These are phyloP conservation scores for Trichoderma orchidacearum DNA, from an alignment of 495 filamentous ascomycete genomes.

Conservation along the genomic window DNA sequence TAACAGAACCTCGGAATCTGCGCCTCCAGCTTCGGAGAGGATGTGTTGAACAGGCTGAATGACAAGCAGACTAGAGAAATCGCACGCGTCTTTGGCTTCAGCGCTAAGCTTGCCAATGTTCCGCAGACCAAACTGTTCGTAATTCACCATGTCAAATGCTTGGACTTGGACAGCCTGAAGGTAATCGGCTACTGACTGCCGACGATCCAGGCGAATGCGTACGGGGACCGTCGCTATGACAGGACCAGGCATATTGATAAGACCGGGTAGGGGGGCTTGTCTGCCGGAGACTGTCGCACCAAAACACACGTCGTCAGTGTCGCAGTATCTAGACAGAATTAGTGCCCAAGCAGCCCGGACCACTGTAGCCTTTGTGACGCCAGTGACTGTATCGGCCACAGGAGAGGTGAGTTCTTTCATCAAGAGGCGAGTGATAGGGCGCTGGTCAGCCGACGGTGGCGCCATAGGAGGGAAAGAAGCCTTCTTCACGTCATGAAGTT, in stretches of 20 bases:
- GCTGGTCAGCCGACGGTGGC: too few relatives aligned
- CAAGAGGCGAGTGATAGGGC: too few relatives aligned
- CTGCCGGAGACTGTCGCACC: constrained; percentile 25
- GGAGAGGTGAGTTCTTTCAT: too few relatives aligned
- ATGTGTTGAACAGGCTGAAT: neutral
- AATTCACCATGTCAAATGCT: constrained; percentile 19
- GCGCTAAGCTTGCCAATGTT: neutral
- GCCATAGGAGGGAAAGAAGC: neutral
- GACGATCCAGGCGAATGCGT: constrained; percentile 13
- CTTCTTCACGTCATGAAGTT: neutral
- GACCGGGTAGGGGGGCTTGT: constrained; percentile 15
- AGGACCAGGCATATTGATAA: constrained; percentile 36
- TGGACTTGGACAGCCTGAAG: constrained; percentile 18
- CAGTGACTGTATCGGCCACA: too few relatives aligned
- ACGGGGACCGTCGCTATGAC: constrained; percentile 46
- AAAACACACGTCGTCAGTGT: constrained; percentile 28
- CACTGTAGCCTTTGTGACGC: constrained; percentile 22
- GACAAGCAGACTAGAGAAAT: constrained; percentile 14
- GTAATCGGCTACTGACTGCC: constrained; percentile 5
- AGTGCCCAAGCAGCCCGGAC: constrained; percentile 17
- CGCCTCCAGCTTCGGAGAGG: neutral
- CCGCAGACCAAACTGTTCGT: constrained; percentile 3
- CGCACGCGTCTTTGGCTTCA: constrained; percentile 17
- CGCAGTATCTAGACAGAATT: constrained; percentile 17
- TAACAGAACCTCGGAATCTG: neutral